phyloP scores from a whole-genome alignment of 805 yeast genomes.

The Suhomyces sp. region DNA sequence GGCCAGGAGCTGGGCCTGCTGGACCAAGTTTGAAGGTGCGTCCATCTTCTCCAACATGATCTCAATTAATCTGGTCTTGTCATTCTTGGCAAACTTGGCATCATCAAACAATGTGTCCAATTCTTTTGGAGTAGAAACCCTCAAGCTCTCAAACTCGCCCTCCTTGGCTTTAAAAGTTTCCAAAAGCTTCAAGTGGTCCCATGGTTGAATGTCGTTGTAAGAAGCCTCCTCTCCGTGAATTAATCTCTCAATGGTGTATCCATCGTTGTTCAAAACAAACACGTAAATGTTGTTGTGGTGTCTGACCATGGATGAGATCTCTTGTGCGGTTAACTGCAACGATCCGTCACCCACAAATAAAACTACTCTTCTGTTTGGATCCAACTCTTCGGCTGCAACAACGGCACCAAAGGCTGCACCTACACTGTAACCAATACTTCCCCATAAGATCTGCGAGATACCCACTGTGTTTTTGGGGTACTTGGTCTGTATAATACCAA shows the following conservation, averaged over 20 bases:
- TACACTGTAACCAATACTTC: conserved; percentile 27
- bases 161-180: conserved; percentile 29
- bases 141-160: conserved; percentile 22
- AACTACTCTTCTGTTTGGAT: conserved; percentile 28
- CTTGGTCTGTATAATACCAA: conserved; percentile 25
- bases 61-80: conserved; percentile 34
- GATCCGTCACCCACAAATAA: conserved; percentile 44
- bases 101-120: conserved; percentile 24
- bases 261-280: conserved; percentile 40
- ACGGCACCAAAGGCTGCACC: conserved; percentile 30
- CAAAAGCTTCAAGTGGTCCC: conserved; percentile 35
- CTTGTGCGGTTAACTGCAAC: conserved; percentile 41
- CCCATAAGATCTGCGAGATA: conserved; percentile 28
- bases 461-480: conserved; percentile 24
- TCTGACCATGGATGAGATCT: conserved; percentile 37
- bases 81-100: conserved; percentile 26
- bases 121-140: conserved; percentile 26
- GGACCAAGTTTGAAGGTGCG: conserved; percentile 34
- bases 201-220: conserved; percentile 38
- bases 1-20: conserved; percentile 34
- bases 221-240: conserved; percentile 37
- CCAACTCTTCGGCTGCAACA: conserved; percentile 24
- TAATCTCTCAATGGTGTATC: conserved; percentile 40
- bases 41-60: conserved; percentile 37
- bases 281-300: conserved; percentile 33